phyloP scores from a whole-genome alignment of 768 basidiomycete genomes.

The Lactarius vividus region DNA sequence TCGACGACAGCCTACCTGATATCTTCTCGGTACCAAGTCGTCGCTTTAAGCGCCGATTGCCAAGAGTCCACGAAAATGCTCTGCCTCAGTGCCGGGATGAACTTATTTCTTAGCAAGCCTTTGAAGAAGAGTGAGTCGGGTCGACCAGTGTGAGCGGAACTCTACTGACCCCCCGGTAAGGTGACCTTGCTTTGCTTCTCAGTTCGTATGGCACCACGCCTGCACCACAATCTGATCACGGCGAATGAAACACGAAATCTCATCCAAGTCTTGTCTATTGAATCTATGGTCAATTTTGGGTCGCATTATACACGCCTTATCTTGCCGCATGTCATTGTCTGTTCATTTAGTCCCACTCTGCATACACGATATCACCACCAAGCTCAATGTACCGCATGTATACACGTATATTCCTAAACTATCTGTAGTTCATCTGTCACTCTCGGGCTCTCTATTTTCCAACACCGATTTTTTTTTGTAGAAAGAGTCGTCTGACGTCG shows the following conservation, averaged over 20 bases:
- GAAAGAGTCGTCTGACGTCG: not conserved
- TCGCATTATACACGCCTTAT: conserved; percentile 7
- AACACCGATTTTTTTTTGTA: not conserved
- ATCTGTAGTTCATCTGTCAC: not conserved
- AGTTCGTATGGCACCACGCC: conserved; percentile 46
- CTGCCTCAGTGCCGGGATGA: conserved; percentile 79
- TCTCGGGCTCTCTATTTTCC: not conserved
- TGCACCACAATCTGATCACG: not conserved
- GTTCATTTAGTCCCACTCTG: not conserved
- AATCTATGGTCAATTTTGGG: conserved; percentile 1
- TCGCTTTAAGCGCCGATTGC: conserved; percentile 73
- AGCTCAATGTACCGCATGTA: not conserved
- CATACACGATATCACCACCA: conserved; percentile 9
- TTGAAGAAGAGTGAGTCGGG: conserved; percentile 48
- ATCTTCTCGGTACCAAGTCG: conserved; percentile 41
- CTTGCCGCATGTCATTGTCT: not conserved
- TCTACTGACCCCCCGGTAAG: conserved; percentile 33
- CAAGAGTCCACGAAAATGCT: conserved; percentile 74
- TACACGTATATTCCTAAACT: conserved; percentile 4
- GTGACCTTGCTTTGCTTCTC: conserved; percentile 49
- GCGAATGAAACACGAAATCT: conserved; percentile 7
- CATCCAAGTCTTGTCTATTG: not conserved
- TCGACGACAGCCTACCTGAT: not conserved
- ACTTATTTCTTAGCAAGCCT: conserved; percentile 72
- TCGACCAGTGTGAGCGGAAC: not conserved